Evolutionary conservation across 106 monocot species (phyloP).

Genomic region (Cymbidium sinense): DNA sequence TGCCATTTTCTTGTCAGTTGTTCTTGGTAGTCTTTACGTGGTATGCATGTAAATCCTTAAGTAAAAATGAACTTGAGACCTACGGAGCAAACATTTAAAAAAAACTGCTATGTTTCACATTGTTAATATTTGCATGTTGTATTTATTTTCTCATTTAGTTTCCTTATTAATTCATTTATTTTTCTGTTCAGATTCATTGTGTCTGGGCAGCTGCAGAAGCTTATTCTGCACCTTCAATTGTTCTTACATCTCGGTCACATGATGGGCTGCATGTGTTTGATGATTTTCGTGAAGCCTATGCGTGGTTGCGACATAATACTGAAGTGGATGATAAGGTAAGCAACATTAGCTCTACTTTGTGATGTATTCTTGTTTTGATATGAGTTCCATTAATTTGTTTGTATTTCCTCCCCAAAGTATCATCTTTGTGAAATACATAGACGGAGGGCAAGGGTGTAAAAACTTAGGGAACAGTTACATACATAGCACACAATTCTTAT

Average conservation of each 20-base stretch:
- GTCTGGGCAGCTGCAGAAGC: conserved; percentile 99
- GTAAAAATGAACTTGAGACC: too few species aligned
- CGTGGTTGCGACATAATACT: conserved; percentile 95
- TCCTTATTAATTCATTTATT: conserved; percentile 1
- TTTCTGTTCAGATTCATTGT: conserved; percentile 74
- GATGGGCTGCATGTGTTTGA: conserved; percentile 99
- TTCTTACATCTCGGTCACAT: conserved; percentile 83
- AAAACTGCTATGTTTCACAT: neutral
- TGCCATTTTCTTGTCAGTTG: conserved; percentile 59
- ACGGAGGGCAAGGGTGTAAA: too few species aligned
- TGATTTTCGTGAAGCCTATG: conserved; percentile 99
- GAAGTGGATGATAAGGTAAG: conserved; percentile 94
- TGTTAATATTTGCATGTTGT: neutral
- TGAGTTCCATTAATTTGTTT: neutral
- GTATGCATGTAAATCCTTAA: conserved; percentile 34
- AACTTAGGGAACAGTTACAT: too few species aligned
- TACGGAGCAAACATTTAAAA: too few species aligned
- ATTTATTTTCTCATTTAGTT: neutral
- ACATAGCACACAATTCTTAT: too few species aligned
- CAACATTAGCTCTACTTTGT: neutral
- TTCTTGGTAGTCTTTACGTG: conserved; percentile 86
- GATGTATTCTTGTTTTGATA: neutral
- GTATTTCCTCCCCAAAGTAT: neutral
- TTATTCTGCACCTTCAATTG: conserved; percentile 98
- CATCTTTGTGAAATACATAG: too few species aligned